Evolutionary conservation across 495 filamentous ascomycete genomes (phyloP), one percentile per base, ranked within the genome.

Genomic region (Penicillium silybi): DNA sequence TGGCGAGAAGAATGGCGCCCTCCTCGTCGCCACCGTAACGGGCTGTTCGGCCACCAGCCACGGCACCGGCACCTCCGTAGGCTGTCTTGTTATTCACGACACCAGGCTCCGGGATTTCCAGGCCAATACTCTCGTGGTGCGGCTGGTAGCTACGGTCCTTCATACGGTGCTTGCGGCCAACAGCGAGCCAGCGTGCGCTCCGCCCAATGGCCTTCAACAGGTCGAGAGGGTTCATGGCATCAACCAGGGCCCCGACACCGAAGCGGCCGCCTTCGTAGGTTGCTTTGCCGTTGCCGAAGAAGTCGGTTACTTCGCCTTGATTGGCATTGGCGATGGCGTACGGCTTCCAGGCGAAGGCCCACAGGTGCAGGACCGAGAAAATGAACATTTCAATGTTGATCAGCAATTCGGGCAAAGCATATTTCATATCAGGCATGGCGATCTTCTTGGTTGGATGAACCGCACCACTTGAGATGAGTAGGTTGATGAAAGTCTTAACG

Each of bases 311-410:
- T 45, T 74, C 75, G 29, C 65, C 61, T 9, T 39, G 73, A 44
- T 44, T 61, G 56, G 20, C 29, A 13, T 48, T 59, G 16, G 52
- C 46, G 15, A 75, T 61, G 32, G 66, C 64, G 67, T 95, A 95
- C 8, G 80, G 80, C 47, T 78, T 77, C 75, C 83, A 93, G 0
- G 88, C 78, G 60, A 95, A 96, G 3, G 91, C 88, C 78, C 83
- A 95, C 6, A 92, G 66, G 57, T 96, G 90, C 26, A 96, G 68
- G 35, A 89, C 61, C 11, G 84, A 73, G 60, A 96, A 95, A 37
- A 89, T 74, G 20, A 87, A 82, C 90, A 96, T 96, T 71, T 96
- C 90, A 46, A 93, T 79, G 66, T 87, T 91, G 44, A 92, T 81
- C 26, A 95, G 71, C 22, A 95, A 70, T 16, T 83, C 81, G 1